A percentile compares a stretch with the other conserved stretches of the same genome.
Conservation (phyloP, 192 early-diverging fungal genomes). For the Chytriomyces sp. region DNA sequence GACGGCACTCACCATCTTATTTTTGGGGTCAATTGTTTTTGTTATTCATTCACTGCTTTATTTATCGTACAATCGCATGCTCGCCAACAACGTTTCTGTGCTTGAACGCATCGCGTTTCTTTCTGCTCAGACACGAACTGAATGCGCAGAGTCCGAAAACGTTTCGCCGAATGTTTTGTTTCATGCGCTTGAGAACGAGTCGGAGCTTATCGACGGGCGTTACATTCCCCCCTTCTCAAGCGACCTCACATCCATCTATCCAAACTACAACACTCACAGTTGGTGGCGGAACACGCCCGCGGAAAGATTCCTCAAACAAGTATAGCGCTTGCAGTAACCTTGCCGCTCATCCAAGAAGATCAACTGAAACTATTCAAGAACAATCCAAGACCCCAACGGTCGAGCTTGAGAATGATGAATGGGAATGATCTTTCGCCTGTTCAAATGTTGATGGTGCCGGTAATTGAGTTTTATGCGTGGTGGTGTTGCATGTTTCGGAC, state of each 20-base stretch:
- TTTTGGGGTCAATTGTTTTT: too few species aligned
- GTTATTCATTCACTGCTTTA: too few species aligned
- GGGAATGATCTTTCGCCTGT: neutral
- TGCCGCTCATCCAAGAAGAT: neutral
- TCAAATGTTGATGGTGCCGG: neutral
- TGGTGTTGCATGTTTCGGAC: neutral
- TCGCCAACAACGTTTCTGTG: too few species aligned
- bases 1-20: too few species aligned
- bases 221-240: neutral
- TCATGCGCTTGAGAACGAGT: conserved; percentile 2
- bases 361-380: neutral
- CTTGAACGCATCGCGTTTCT: too few species aligned
- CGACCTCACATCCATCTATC: neutral
- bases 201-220: neutral
- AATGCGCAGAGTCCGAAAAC: neutral
- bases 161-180: neutral
- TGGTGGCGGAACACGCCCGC: neutral
- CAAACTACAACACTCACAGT: neutral
- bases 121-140: too few species aligned
- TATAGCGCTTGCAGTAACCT: neutral
- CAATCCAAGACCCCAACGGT: neutral
- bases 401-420: neutral
- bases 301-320: neutral
- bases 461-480: neutral
- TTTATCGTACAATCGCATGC: too few species aligned